A percentile compares a stretch with the other conserved stretches of the same genome.
phyloP scores from a whole-genome alignment of 2,329 filamentous ascomycete genomes.

The Cryphonectria carpinicola region DNA sequence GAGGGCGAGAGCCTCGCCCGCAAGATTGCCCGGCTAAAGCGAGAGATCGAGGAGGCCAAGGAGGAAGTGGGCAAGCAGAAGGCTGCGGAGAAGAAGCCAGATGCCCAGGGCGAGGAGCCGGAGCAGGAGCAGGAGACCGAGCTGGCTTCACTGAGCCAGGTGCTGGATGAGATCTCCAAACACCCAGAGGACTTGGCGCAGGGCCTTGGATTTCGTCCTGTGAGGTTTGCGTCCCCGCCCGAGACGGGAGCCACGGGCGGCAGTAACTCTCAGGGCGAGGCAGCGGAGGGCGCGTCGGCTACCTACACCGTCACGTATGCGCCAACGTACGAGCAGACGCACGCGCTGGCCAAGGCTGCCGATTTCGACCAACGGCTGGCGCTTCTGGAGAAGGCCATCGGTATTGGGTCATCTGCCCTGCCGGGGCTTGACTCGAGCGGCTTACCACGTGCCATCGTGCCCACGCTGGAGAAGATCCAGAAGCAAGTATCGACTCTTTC shows the following conservation, averaged over 20 bases:
- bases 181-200: conserved; percentile 36
- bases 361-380: conserved; percentile 85
- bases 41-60: conserved; percentile 79
- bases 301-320: conserved; percentile 70
- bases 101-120: conserved; percentile 43
- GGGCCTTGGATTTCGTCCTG: conserved; percentile 33
- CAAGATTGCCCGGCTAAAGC: conserved; percentile 79
- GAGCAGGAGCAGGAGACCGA: conserved; percentile 52
- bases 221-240: conserved; percentile 32
- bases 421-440: conserved; percentile 63
- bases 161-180: conserved; percentile 67
- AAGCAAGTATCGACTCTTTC: conserved; percentile 78
- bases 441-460: conserved; percentile 72
- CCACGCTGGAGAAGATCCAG: conserved; percentile 79
- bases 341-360: conserved; percentile 77
- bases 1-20: conserved; percentile 76
- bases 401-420: conserved; percentile 71
- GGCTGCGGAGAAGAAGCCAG: conserved; percentile 44
- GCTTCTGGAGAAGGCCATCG: conserved; percentile 78
- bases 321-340: conserved; percentile 66
- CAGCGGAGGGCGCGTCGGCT: conserved; percentile 40
- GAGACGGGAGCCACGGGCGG: conserved; percentile 28
- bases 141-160: conserved; percentile 70
- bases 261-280: conserved; percentile 33
- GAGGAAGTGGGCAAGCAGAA: conserved; percentile 62